Conservation (phyloP, 495 filamentous ascomycete species). For the Neurospora sublineolata region DNA sequence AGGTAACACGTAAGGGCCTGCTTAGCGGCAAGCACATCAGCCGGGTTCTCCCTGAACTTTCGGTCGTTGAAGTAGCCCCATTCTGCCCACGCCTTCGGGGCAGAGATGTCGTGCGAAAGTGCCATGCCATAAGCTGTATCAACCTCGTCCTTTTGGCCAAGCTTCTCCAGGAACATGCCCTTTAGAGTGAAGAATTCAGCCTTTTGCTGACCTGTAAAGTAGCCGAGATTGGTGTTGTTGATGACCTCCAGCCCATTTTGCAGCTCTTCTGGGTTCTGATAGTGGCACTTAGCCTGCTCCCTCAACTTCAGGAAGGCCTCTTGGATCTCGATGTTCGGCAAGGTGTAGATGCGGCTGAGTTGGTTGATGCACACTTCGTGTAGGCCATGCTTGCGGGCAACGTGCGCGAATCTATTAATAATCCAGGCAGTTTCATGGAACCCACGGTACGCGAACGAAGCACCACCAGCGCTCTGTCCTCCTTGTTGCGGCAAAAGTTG, state of each 20-base stretch:
- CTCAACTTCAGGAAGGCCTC: conserved; percentile 95
- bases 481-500: conserved; percentile 64
- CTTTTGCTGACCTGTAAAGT: conserved; percentile 91
- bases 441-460: conserved; percentile 87
- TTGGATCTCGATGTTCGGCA: conserved; percentile 99
- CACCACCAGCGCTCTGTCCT: conserved; percentile 58
- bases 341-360: conserved; percentile 91
- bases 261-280: conserved; percentile 85
- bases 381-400: conserved; percentile 92
- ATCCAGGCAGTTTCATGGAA: conserved; percentile 99
- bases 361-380: conserved; percentile 96
- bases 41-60: conserved; percentile 80
- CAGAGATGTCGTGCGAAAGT: conserved; percentile 84
- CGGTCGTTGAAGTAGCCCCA: conserved; percentile 98
- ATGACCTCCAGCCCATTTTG: conserved; percentile 92
- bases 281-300: conserved; percentile 97
- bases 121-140: conserved; percentile 90
- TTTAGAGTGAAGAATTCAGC: conserved; percentile 99
- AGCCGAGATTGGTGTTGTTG: conserved; percentile 98
- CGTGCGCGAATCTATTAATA: conserved; percentile 97
- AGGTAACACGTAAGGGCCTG: conserved; percentile 93
- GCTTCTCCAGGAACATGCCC: conserved; percentile 97
- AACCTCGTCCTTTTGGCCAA: conserved; percentile 76
- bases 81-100: conserved; percentile 97
- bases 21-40: conserved; percentile 65